Base-by-base conservation (phyloP, 495 filamentous ascomycete genomes). In the Lasiosphaeria miniovina region DNA sequence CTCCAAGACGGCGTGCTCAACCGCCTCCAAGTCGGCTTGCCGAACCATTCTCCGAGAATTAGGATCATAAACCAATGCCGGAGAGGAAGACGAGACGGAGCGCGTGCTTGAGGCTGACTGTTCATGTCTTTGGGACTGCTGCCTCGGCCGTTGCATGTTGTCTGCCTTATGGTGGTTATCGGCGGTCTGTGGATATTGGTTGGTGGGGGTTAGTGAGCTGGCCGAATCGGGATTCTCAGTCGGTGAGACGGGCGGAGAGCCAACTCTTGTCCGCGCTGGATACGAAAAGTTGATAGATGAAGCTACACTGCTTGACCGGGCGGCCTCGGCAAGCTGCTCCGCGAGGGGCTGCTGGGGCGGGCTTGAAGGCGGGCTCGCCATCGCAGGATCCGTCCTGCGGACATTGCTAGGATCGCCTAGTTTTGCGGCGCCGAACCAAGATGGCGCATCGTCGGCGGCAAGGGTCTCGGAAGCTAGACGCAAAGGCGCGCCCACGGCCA, bases 221-320 rank as follows among this genome's bases (percentile, higher is more conserved):
- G 36, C 32, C 14, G 55, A 41, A 32, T 32, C 36, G 32, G 49
- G 51, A 17, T 31, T 34, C 9, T 67, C 65, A 6, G 46, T 36
- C 3, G 61, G 60, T 9, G 61, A 52, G 56, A 57, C 62, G 3
- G 76, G 72, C 36, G 71, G 68, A 8, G 77, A 77, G n/a, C 71
- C 65, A 33, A 69, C 59, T 33, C 65, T 68, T 40, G 55, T 38
- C 32, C 72, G 51, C 3, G 64, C 86, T 4, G 91, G 91, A 43
- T 91, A 90, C 6, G 92, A 96, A 66, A 94, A 95, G 72, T 96
- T 96, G 64, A 93, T 78, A 3, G 89, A 91, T 46, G 75, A 78
- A 12, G 77, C 83, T 63, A 84, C 77, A 66, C 85, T 90, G 15
- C 74, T 77, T 10, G 88, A 79, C 57, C 85, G 74, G 9, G 35